Evolutionary conservation across 2,329 filamentous ascomycete species (phyloP).

Genomic region (Botrytis porri): DNA sequence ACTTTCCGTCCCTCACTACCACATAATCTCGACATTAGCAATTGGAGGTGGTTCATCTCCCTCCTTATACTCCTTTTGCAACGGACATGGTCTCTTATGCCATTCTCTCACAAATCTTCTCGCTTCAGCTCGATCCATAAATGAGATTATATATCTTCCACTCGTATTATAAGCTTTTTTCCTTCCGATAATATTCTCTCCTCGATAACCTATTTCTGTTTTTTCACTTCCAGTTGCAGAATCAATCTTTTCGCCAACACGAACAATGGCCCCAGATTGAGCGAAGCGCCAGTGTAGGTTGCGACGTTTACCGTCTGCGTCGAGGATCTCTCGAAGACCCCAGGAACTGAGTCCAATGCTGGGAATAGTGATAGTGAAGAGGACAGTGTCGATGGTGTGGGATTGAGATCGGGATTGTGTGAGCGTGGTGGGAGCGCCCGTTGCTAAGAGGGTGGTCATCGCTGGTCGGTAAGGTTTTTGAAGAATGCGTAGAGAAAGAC

Average conservation of each 20-base stretch:
- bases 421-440: conserved; percentile 36
- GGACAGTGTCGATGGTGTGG: background rate
- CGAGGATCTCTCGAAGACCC: conserved; percentile 25
- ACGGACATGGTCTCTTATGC: conserved; percentile 48
- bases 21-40: conserved; percentile 48
- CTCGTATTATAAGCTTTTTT: conserved; percentile 19
- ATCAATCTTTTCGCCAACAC: conserved; percentile 7
- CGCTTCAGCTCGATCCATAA: conserved; percentile 37
- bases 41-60: conserved; percentile 42
- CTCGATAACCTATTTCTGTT: background rate
- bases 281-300: conserved; percentile 38
- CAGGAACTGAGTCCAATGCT: background rate
- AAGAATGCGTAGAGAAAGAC: conserved; percentile 39
- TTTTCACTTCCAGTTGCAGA: background rate
- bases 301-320: conserved; percentile 32
- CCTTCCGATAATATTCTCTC: conserved; percentile 10
- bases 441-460: conserved; percentile 38
- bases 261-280: conserved; percentile 24
- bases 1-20: conserved; percentile 38
- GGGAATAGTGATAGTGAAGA: background rate
- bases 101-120: conserved; percentile 49
- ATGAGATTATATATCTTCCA: conserved; percentile 35
- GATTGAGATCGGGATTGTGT: conserved; percentile 15
- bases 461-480: conserved; percentile 38
- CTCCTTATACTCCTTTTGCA: conserved; percentile 28